Evolutionary conservation across 176 grass and related monocot species (phyloP).

Genomic region (Ampelocalamus luodianensis): DNA sequence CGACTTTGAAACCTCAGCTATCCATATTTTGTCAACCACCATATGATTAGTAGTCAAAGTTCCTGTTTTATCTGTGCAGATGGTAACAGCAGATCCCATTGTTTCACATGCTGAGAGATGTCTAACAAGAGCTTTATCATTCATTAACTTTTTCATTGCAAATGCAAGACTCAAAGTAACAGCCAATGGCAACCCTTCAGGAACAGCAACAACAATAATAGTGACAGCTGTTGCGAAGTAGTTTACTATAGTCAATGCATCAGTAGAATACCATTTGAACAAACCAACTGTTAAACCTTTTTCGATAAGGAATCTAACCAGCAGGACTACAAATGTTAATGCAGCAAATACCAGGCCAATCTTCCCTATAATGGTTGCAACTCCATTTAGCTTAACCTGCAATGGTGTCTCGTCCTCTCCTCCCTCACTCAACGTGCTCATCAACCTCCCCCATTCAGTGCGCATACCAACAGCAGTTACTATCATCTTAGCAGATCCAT

Average conservation of each 20-base stretch:
- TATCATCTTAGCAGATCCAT: slow-evolving; percentile 92
- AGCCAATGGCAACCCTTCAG: slow-evolving; percentile 90
- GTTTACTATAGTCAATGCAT: slow-evolving; percentile 82
- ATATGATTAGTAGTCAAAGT: slow-evolving; percentile 97
- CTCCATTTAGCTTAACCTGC: slow-evolving; percentile 97
- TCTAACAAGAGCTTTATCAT: slow-evolving; percentile 89
- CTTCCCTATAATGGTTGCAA: slow-evolving; percentile 92
- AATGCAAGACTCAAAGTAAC: slow-evolving; percentile 98
- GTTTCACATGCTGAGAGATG: slow-evolving; percentile 94
- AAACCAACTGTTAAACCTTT: slow-evolving; percentile 67
- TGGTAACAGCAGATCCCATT: slow-evolving; percentile 89
- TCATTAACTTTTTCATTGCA: slow-evolving; percentile 99
- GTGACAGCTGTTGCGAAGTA: slow-evolving; percentile 92
- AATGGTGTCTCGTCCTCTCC: slow-evolving; percentile 96
- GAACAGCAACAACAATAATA: slow-evolving; percentile 98
- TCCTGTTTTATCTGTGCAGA: slow-evolving; percentile 99
- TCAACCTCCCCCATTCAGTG: slow-evolving; percentile 97
- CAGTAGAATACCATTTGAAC: slow-evolving; percentile 72
- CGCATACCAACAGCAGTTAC: slow-evolving; percentile 88
- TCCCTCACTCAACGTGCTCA: slow-evolving; percentile 88
- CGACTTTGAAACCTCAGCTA: slow-evolving; percentile 69
- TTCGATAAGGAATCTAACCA: slow-evolving; percentile 71
- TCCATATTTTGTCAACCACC: slow-evolving; percentile 94
- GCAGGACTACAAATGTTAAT: slow-evolving; percentile 86
- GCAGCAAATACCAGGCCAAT: slow-evolving; percentile 82